Conservation (phyloP, 176 grass and related monocot genomes). For the Paspalum vaginatum region DNA sequence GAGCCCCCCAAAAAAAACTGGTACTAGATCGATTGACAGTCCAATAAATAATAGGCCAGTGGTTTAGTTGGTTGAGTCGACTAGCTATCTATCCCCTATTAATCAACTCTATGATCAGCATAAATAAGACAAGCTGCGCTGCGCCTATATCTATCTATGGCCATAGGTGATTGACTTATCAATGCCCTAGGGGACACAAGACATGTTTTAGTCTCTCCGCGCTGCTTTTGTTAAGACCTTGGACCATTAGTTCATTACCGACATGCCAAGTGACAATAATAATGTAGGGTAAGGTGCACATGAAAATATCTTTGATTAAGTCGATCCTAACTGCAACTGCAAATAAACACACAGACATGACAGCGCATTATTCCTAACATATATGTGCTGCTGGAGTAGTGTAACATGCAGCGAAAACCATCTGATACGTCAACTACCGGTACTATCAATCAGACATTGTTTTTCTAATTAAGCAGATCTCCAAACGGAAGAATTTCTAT, state of each 20-base stretch:
- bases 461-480: neutral
- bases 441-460: neutral
- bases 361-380: conserved; percentile 2
- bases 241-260: conserved; percentile 16
- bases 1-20: neutral
- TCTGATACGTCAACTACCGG: neutral
- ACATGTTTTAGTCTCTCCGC: conserved; percentile 22
- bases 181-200: conserved; percentile 16
- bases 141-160: conserved; percentile 20
- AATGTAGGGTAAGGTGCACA: conserved; percentile 6
- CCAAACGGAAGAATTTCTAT: neutral
- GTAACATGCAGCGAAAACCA: neutral
- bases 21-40: neutral
- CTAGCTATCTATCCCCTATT: conserved; percentile 5
- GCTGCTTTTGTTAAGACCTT: conserved; percentile 34
- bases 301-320: conserved; percentile 17
- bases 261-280: conserved; percentile 7
- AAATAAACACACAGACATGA: conserved; percentile 26
- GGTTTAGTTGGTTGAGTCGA: conserved; percentile 21
- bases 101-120: conserved; percentile 1
- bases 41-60: conserved; percentile 13
- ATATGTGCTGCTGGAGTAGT: conserved; percentile 1
- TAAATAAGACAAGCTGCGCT: conserved; percentile 11
- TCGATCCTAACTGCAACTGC: conserved; percentile 6
- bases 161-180: neutral